Conservation (phyloP, 345 rosid species). For the Dimocarpus longan region DNA sequence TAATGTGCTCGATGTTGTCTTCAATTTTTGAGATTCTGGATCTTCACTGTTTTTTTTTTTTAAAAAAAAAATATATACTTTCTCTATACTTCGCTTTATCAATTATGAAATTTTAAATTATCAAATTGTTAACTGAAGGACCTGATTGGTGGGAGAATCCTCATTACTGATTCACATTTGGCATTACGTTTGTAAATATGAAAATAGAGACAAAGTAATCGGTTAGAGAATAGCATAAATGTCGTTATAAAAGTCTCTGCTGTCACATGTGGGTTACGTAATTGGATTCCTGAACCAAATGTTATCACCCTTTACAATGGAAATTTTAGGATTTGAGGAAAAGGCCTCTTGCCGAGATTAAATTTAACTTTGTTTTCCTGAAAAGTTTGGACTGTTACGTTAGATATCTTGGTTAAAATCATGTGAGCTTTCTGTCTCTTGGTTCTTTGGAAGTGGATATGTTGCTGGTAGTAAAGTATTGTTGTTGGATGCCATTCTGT, state of each 20-base stretch:
- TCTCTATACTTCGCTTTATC: no score
- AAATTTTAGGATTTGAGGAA: neutral
- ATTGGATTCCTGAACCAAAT: neutral
- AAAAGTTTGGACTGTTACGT: neutral
- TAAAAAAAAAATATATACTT: no score
- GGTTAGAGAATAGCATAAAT: neutral
- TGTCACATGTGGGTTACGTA: neutral
- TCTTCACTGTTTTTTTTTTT: no score
- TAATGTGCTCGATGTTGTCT: no score
- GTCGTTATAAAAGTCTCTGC: neutral
- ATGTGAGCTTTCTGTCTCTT: neutral
- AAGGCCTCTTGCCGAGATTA: neutral
- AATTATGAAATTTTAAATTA: no score
- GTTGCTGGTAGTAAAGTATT: neutral
- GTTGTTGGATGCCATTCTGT: slow-evolving; percentile 1
- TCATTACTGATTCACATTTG: no score
- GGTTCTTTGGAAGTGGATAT: neutral
- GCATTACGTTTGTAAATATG: neutral
- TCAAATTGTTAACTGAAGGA: no score
- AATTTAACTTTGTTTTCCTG: neutral
- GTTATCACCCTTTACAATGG: neutral
- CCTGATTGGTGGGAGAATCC: no score
- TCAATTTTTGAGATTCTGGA: no score
- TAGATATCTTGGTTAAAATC: neutral
- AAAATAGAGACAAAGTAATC: neutral